These are phyloP conservation scores for Pestalotiopsis sp. DNA, from an alignment of 2,329 filamentous ascomycete genomes.

Conservation along the genomic window DNA sequence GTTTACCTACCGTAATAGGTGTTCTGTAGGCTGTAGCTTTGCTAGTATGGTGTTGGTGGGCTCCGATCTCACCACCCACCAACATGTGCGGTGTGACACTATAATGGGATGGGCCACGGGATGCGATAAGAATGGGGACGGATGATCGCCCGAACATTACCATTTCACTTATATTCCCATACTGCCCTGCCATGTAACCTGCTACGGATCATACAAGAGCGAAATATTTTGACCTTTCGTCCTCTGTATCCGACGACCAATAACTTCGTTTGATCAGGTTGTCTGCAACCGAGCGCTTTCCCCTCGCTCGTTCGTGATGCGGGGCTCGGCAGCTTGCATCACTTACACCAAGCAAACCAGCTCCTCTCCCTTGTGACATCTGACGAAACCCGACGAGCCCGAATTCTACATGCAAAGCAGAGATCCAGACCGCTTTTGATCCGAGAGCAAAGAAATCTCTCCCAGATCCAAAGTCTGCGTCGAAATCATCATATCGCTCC, in stretches of 20 bases:
- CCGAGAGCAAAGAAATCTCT: not conserved
- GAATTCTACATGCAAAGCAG: not conserved
- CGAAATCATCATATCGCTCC: not conserved
- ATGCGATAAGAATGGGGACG: slow-evolving; percentile 10
- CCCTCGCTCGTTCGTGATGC: slow-evolving; percentile 9
- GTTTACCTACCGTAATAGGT: not conserved
- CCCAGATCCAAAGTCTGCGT: not conserved
- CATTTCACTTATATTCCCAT: not conserved
- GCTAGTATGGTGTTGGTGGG: not conserved
- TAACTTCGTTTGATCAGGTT: not conserved
- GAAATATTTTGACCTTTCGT: not conserved
- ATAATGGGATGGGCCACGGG: slow-evolving; percentile 9
- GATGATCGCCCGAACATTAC: not conserved
- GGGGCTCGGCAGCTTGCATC: slow-evolving; percentile 1
- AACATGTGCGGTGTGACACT: slow-evolving; percentile 2
- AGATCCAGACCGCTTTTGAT: not conserved
- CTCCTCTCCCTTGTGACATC: slow-evolving; percentile 2
- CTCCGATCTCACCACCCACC: not conserved
- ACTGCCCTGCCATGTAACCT: not conserved
- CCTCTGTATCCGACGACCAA: not conserved
- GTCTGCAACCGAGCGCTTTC: not conserved
- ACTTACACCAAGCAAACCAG: not conserved
- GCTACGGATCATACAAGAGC: not conserved
- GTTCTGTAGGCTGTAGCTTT: not conserved
- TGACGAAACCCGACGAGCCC: not conserved